These are phyloP conservation scores for Amylostereum chailletii DNA, from an alignment of 1,284 basidiomycete genomes.

Conservation along the genomic window DNA sequence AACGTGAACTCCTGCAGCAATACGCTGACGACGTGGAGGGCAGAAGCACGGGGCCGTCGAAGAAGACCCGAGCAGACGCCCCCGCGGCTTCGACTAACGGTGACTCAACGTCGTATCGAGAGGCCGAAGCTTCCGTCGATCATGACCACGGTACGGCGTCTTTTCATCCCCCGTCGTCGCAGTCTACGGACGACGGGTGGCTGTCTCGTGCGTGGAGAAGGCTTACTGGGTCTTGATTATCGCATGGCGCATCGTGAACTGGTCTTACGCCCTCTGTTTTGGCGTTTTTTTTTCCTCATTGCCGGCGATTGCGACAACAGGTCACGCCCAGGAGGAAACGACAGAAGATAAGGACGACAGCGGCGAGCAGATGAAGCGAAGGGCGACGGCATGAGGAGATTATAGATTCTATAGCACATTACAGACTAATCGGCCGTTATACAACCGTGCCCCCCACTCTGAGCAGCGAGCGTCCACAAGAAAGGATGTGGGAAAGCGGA, in stretches of 20 bases:
- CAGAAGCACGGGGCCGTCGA: slow-evolving; percentile 21
- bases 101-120: slow-evolving; percentile 13
- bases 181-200: slow-evolving; percentile 48
- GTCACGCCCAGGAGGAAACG: slow-evolving; percentile 6
- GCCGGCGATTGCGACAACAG: neutral
- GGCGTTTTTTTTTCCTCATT: slow-evolving; percentile 7
- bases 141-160: slow-evolving; percentile 67
- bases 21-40: slow-evolving; percentile 94
- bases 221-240: slow-evolving; percentile 63
- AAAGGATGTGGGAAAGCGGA: too few relatives aligned
- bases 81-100: slow-evolving; percentile 12
- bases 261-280: slow-evolving; percentile 20
- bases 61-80: slow-evolving; percentile 12
- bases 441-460: too few relatives aligned
- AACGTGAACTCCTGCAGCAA: slow-evolving; percentile 81
- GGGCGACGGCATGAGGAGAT: slow-evolving; percentile 13
- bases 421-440: too few relatives aligned
- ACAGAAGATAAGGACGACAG: neutral
- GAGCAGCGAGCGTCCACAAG: too few relatives aligned
- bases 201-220: slow-evolving; percentile 58
- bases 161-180: slow-evolving; percentile 46
- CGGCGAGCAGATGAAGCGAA: slow-evolving; percentile 7
- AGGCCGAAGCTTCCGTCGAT: slow-evolving; percentile 14
- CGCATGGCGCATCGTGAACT: slow-evolving; percentile 31
- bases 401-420: neutral